Evolutionary conservation across 192 early-diverging fungal species (phyloP), one percentile per base, ranked within the genome.

Genomic region (Backusella westeae): DNA sequence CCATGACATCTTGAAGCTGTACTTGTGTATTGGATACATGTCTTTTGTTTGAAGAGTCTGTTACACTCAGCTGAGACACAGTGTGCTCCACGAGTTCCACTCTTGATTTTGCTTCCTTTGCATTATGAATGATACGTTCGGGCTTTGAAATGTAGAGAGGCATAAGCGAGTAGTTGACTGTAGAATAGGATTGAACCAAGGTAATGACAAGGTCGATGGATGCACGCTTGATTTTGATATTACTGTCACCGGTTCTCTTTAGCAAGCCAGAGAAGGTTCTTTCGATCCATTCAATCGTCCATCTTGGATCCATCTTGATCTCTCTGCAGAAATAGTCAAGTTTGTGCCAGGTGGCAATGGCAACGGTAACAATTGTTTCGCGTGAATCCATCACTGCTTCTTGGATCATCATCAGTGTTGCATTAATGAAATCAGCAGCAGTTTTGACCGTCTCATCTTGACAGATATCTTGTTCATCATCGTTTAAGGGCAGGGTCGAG

Each of bases 341-440:
- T 34, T 72, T 69, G 32, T 72, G 76, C 76, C 76, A 77, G 0
- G 69, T 68, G 6, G 46, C 17, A n/a, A 77, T 77, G 3, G 76
- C 70, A 23, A 72, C 29, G 0, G 52, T 56, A 56, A 77, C 76
- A 34, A 77, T 68, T 1, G 53, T 7, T 72, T 77, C 76, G 23
- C 76, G 32, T 39, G 76, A 77, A 42, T 77, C 76, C 76, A 77
- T 77, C 12, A 77, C 69, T 5, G 70, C 76, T 42, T 77, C 76
- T 66, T 77, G 76, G 14, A 77, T 65, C 67, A 77, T 68, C 76
- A 77, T 71, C 5, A 77, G 15, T 32, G 49, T 39, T 9, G 69
- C 76, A 59, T 69, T 77, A 4, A 77, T 39, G 17, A 77, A 77
- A 32, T 59, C 52, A 35, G 52, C 35, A 6, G 42, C 39, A 7